These are phyloP conservation scores for Syncephalis plumigaleata DNA, from an alignment of 371 early-diverging fungal genomes.

Conservation along the genomic window DNA sequence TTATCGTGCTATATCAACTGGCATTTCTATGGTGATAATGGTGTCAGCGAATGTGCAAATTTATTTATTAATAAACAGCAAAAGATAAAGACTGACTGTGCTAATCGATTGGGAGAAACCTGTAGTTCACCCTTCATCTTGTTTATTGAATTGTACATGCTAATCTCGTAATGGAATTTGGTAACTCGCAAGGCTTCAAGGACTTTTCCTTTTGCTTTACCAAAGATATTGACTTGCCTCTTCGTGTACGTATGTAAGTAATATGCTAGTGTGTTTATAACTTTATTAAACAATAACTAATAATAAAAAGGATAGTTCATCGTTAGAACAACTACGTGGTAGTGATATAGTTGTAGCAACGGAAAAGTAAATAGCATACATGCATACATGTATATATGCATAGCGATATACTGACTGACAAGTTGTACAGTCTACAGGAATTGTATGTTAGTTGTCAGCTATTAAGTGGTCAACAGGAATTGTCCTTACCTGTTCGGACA, in stretches of 20 bases:
- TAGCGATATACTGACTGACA: no score
- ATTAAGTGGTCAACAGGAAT: slow-evolving; percentile 56
- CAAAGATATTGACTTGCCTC: slow-evolving; percentile 36
- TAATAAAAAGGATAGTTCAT: no score
- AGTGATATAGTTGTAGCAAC: not conserved
- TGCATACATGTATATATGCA: slow-evolving; percentile 2
- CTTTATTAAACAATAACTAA: no score
- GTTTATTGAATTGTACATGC: no score
- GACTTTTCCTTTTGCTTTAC: slow-evolving; percentile 59
- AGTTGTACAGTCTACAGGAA: slow-evolving; percentile 18
- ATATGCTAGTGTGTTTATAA: not conserved
- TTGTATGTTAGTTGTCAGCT: slow-evolving; percentile 55
- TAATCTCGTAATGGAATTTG: slow-evolving; percentile 10
- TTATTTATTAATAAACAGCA: no score
- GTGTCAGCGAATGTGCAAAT: no score
- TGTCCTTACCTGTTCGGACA: slow-evolving; percentile 52
- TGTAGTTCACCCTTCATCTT: no score
- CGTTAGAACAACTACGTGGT: slow-evolving; percentile 3
- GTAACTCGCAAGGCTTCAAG: slow-evolving; percentile 7
- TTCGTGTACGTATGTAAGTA: slow-evolving; percentile 47
- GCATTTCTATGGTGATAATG: no score
- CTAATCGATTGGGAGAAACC: no score
- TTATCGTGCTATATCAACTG: no score
- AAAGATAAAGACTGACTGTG: no score
- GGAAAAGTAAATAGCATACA: not conserved